phyloP scores from a whole-genome alignment of 1,284 basidiomycete genomes.

The Jaminaea rosea region DNA sequence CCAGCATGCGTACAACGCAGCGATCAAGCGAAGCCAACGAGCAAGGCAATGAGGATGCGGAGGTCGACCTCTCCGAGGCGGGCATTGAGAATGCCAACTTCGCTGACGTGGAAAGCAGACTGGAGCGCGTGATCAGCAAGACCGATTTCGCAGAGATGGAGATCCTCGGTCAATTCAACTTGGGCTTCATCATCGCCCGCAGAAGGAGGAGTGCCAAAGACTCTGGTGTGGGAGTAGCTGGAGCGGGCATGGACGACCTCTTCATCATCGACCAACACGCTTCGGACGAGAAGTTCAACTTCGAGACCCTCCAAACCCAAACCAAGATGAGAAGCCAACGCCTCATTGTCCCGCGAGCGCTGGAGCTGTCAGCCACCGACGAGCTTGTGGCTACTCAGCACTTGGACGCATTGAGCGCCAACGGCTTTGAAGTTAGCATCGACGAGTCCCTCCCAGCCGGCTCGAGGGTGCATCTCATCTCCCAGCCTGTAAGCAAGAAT shows the following conservation, averaged over 20 bases:
- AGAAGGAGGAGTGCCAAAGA: constrained; percentile 50
- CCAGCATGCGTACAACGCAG: too few relatives aligned
- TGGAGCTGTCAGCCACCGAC: constrained; percentile 82
- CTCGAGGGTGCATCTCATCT: constrained; percentile 60
- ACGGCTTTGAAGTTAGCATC: constrained; percentile 70
- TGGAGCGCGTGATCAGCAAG: constrained; percentile 80
- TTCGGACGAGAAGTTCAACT: constrained; percentile 93
- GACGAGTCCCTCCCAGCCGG: constrained; percentile 54
- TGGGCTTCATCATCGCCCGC: constrained; percentile 84
- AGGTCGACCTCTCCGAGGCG: constrained; percentile 50
- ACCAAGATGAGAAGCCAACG: constrained; percentile 79
- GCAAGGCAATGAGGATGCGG: constrained; percentile 8
- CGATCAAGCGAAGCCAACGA: constrained; percentile 7
- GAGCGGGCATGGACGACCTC: constrained; percentile 49
- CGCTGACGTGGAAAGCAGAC: constrained; percentile 59
- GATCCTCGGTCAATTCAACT: constrained; percentile 87
- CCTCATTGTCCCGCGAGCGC: constrained; percentile 67
- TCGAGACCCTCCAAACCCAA: constrained; percentile 79
- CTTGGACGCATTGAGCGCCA: constrained; percentile 65
- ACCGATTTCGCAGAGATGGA: constrained; percentile 76
- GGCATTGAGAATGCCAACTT: constrained; percentile 59
- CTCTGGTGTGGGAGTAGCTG: not conserved
- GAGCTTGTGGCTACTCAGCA: constrained; percentile 83
- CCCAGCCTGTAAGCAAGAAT: constrained; percentile 82
- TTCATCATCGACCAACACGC: constrained; percentile 78